These are phyloP conservation scores for Tephrocybe sp. DNA, from an alignment of 768 basidiomycete genomes.

Conservation along the genomic window DNA sequence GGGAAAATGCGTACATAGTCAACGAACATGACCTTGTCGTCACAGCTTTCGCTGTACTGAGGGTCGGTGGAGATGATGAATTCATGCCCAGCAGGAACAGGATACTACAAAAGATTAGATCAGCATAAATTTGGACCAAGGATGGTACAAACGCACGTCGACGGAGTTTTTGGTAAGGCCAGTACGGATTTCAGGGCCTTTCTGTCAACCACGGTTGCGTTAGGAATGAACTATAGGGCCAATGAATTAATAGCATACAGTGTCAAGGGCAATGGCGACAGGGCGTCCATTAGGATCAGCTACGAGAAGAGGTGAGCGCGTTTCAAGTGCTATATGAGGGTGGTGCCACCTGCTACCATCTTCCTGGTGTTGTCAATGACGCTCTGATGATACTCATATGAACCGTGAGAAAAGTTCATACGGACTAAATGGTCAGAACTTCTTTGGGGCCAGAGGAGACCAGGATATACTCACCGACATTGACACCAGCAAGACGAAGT, in stretches of 20 bases:
- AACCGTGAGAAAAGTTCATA: conserved; percentile 99
- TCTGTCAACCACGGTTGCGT: conserved; percentile 44
- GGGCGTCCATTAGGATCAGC: conserved; percentile 80
- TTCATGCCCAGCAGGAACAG: conserved; percentile 89
- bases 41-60: conserved; percentile 74
- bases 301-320: conserved; percentile 21
- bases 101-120: conserved; percentile 45
- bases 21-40: conserved; percentile 83
- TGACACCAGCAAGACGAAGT: conserved; percentile 90
- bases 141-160: conserved; percentile 60
- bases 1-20: conserved; percentile 74
- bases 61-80: conserved; percentile 87
- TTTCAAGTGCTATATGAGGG: conserved; percentile 4
- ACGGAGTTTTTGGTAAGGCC: conserved; percentile 84
- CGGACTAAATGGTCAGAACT: conserved; percentile 58
- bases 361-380: conserved; percentile 97
- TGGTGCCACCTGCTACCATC: conserved; percentile 66
- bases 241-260: conserved; percentile 48
- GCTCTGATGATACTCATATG: conserved; percentile 97
- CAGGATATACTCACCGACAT: conserved; percentile 72
- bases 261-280: conserved; percentile 96
- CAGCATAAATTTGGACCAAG: not conserved
- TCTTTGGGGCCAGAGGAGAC: not conserved
- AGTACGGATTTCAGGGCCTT: conserved; percentile 99
- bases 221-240: conserved; percentile 3